Evolutionary conservation across 2,329 filamentous ascomycete species (phyloP), one percentile per base, ranked within the genome.

Genomic region (Alternaria hordeiaustralica): DNA sequence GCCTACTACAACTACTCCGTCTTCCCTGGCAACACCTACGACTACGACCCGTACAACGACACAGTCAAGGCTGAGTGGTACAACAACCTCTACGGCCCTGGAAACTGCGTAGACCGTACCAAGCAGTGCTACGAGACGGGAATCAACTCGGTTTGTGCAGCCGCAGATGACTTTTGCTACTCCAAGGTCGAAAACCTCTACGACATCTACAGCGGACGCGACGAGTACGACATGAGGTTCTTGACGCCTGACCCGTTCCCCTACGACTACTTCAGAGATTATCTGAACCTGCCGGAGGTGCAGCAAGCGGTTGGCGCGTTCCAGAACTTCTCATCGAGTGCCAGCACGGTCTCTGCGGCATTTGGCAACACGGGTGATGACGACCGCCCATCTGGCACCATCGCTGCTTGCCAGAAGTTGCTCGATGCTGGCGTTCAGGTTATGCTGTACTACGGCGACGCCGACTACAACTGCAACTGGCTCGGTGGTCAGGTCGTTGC

Each of bases 181-280:
- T 63, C 79, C 55, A 79, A 87, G 26, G 86, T 90, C 4, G 86
- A 89, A 66, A 69, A 65, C 15, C 68, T 87, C 15, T 86, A 85
- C 57, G 86, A 87, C 70, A 74, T 77, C n/a, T 83, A 85, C 64
- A 78, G 84, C 1, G 81, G 81, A 2, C 82, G 88, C 41, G 86
- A 89, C 75, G 84, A 87, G 69, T 89, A 89, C 73, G 88, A 90
- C 67, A 83, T 89, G 69, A 83, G 87, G 36, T 84, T 88, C 64
- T 78, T 88, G 6, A 71, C 65, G 0, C 84, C 85, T 0, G 86
- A 89, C 71, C 87, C 87, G 0, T 89, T 89, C 72, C 88, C 88
- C 1, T 85, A 86, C 66, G 70, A 71, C 0, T 87, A 85, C 75
- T 89, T 85, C 67, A 75, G 79, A 12, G 79, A 83, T n/a, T 90